phyloP scores from a whole-genome alignment of 202 grass and related monocot species.

The Bolboschoenoplectus hybrid region DNA sequence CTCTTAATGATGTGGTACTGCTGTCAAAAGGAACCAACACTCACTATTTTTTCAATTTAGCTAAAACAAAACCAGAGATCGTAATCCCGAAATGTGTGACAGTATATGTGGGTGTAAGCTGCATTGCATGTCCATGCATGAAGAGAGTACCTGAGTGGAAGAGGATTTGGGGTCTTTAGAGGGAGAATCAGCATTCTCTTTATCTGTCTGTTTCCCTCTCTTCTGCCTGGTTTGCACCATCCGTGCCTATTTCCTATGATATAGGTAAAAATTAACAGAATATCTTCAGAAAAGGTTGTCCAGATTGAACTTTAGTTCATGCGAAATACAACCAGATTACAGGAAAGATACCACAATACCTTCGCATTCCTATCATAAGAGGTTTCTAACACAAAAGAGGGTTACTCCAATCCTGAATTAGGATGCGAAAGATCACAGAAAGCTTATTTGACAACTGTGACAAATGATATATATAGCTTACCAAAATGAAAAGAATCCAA shows the following conservation, averaged over 20 bases:
- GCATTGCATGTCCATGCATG: background rate
- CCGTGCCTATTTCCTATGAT: background rate
- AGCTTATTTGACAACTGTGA: background rate
- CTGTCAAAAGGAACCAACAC: background rate
- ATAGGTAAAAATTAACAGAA: slow-evolving; percentile 26
- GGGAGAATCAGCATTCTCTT: slow-evolving; percentile 37
- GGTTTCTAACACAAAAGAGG: background rate
- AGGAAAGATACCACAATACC: background rate
- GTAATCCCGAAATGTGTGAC: background rate
- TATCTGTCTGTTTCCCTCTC: slow-evolving; percentile 36
- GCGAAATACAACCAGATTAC: slow-evolving; percentile 1
- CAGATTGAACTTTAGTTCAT: background rate
- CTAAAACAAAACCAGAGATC: background rate
- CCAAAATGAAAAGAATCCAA: background rate
- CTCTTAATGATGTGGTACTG: slow-evolving; percentile 3
- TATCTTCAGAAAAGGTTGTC: background rate
- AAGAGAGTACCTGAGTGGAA: slow-evolving; percentile 33
- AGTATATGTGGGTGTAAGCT: background rate
- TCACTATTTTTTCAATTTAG: slow-evolving; percentile 16
- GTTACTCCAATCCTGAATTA: background rate
- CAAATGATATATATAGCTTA: background rate
- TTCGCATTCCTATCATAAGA: background rate
- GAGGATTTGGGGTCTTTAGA: slow-evolving; percentile 37
- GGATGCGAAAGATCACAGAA: background rate
- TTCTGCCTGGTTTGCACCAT: slow-evolving; percentile 40